phyloP scores from a whole-genome alignment of 495 filamentous ascomycete genomes.

The Massariosphaeria phaeospora region DNA sequence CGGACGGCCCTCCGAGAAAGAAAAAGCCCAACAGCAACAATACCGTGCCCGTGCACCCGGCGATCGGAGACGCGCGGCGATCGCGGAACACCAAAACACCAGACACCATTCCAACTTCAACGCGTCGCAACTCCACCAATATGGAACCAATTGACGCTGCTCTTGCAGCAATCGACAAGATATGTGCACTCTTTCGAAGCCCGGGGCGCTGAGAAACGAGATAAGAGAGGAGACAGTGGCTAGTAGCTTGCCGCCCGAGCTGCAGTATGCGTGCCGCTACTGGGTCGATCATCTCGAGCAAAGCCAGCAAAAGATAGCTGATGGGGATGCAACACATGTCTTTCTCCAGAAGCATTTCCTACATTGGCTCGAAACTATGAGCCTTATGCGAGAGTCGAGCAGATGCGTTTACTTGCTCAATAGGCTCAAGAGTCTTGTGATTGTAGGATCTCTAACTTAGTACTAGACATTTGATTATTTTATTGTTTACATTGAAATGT shows the following conservation, averaged over 20 bases:
- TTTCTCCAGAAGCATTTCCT: background rate
- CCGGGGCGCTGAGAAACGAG: slow-evolving; percentile 31
- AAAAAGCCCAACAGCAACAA: slow-evolving; percentile 9
- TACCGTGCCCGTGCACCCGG: no score
- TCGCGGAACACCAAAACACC: no score
- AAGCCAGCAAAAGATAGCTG: slow-evolving; percentile 17
- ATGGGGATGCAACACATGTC: background rate
- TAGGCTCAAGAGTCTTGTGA: background rate
- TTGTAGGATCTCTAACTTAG: no score
- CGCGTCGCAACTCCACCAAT: no score
- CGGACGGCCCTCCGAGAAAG: slow-evolving; percentile 4
- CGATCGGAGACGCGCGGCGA: no score
- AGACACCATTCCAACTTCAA: no score
- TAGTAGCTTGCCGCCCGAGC: slow-evolving; percentile 41
- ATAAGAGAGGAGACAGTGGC: slow-evolving; percentile 44
- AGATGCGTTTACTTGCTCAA: background rate
- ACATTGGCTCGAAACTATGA: background rate
- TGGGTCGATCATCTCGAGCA: slow-evolving; percentile 47
- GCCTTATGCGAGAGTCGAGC: background rate
- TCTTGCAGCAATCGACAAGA: no score
- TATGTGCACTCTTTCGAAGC: slow-evolving; percentile 40
- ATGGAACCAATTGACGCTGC: no score
- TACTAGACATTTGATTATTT: slow-evolving; percentile 4
- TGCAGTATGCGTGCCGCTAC: slow-evolving; percentile 40
- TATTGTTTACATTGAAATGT: slow-evolving; percentile 5